Evolutionary conservation across 2,329 filamentous ascomycete genomes (phyloP), one percentile per base, ranked within the genome.

Genomic region (Nemania sp.): DNA sequence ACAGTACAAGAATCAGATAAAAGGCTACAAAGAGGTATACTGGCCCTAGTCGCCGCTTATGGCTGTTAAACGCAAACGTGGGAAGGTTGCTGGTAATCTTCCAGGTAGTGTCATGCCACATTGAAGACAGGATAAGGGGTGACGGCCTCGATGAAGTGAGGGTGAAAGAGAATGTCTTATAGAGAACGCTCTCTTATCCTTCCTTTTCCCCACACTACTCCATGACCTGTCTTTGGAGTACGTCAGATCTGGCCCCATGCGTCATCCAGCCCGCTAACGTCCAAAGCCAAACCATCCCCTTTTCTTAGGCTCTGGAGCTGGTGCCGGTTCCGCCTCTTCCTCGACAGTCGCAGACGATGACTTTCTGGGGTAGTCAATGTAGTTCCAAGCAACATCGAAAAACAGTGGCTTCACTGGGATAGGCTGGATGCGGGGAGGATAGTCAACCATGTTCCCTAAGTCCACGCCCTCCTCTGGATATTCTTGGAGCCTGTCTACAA

Each of bases 321-420:
- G 71, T 45, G 74, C 72, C 51, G 75, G 65, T 54, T 68, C 71
- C 36, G 65, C 52, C 37, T 66, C 60, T 7, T 61, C 55, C 33
- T 67, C 62, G 3, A 61, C 61, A 11, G 69, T 61, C 4, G 64
- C 57, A 23, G 70, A 68, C 6, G 69, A 67, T 26, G 72, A 62
- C 63, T 84, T 84, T 28, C 85, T 86, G 0, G 92, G 91, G 68
- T 99, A 99, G 43, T 91, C 85, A 58, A 99, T 92, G 70, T 97
- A 97, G 70, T 97, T 97, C 89, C 91, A 99, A 8, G 94, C 94
- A 6, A 96, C 88, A 68, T 99, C 94, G 54, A 97, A 83, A 78
- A 97, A 97, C 28, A 97, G 80, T 23, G 94, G 94, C 77, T 99
- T 99, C 47, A 96, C 88, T 0, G 94, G 91, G 33, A 97, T 84